phyloP scores from a whole-genome alignment of 2,329 filamentous ascomycete genomes.

The Penicillium palitans region DNA sequence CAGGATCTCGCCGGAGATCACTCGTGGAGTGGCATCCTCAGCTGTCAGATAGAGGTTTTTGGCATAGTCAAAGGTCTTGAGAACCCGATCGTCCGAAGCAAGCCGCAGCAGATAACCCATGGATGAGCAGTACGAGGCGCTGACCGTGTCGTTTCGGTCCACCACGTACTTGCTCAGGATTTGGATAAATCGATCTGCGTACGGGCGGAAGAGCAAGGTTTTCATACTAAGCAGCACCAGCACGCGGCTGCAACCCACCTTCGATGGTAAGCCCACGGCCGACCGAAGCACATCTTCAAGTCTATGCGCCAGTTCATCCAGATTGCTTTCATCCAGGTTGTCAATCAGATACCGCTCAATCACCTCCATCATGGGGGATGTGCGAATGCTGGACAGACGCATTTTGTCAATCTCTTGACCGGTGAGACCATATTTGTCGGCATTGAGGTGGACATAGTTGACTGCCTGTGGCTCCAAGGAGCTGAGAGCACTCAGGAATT shows the following conservation, averaged over 20 bases:
- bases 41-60: constrained; percentile 76
- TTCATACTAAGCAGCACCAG: constrained; percentile 82
- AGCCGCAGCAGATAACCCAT: constrained; percentile 78
- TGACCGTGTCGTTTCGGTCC: constrained; percentile 92
- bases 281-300: constrained; percentile 79
- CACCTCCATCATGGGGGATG: constrained; percentile 87
- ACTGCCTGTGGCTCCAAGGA: constrained; percentile 85
- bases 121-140: constrained; percentile 80
- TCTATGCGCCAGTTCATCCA: constrained; percentile 69
- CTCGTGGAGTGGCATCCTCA: constrained; percentile 72
- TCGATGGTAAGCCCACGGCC: constrained; percentile 87
- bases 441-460: constrained; percentile 90
- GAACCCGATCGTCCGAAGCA: constrained; percentile 59
- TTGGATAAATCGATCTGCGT: constrained; percentile 74
- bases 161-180: constrained; percentile 77
- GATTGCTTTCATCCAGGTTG: constrained; percentile 74
- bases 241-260: constrained; percentile 85
- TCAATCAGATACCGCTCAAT: constrained; percentile 82
- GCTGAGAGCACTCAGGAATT: constrained; percentile 78
- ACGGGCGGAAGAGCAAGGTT: constrained; percentile 69
- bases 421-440: constrained; percentile 77
- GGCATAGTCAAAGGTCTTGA: constrained; percentile 56
- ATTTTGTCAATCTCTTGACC: constrained; percentile 88
- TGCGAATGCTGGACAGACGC: constrained; percentile 75
- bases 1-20: constrained; percentile 79